Evolutionary conservation across 2,329 filamentous ascomycete species (phyloP), one percentile per base, ranked within the genome.

Genomic region (Lachnellula suecica): DNA sequence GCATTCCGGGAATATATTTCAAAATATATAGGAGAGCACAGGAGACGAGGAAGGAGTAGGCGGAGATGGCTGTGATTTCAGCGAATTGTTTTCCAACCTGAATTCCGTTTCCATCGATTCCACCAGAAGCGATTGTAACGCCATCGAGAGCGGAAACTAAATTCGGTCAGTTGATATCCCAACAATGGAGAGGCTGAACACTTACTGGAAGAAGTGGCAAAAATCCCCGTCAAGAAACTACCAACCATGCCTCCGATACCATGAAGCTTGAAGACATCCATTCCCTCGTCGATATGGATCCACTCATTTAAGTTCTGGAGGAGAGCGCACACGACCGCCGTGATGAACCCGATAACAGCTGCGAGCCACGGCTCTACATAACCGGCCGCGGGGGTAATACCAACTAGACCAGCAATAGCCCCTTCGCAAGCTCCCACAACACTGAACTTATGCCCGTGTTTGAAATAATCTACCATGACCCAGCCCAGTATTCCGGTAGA

Each of bases 261-360:
- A 60, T 84, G 81, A 24, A 84, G 75, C 25, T 79, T 79, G 54
- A 83, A 84, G 45, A 84, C 80, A 53, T 83, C 80, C 47, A 84
- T 72, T 2, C 79, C 79, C 42, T 83, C 81, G 52, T 84, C 81
- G 10, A 83, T 72, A 8, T 71, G 70, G 4, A 83, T 66, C 53
- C 79, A 69, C 46, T 81, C 70, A 59, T 82, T 82, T 58, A 76
- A 64, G 50, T 74, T 70, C 49, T 74, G 74, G 10, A 72, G 66
- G 51, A 74, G 76, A 52, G 75, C 76, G 56, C 75, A 80, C 19
- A 70, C 69, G 2, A 71, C 62, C 0, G 75, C 69, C 11, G 80
- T 82, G 2, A 83, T 57, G 15, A 78, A 71, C 2, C 81, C 81
- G 17, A 84, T 73, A 0, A 80, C 67, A 0, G 74, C 70, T 0